Percentiles rank a stretch among this genome's conserved stretches.
Evolutionary conservation across 176 grass and related monocot genomes (phyloP).

Genomic region (Poa annua): DNA sequence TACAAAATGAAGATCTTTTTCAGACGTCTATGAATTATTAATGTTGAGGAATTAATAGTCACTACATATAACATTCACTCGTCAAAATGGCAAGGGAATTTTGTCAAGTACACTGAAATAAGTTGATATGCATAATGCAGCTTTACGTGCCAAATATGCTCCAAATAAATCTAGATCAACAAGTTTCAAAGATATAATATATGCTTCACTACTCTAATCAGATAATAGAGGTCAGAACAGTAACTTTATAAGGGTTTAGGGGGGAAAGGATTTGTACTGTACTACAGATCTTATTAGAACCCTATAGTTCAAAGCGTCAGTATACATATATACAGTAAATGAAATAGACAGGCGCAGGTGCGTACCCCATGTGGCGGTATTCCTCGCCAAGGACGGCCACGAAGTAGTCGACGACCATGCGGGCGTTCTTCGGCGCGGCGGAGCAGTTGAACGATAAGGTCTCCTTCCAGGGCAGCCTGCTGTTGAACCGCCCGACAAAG

Average conservation of each 20-base stretch:
- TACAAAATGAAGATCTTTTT: too few relatives aligned
- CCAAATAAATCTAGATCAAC: too few relatives aligned
- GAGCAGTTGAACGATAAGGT: conserved; percentile 46
- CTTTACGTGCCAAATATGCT: too few relatives aligned
- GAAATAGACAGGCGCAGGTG: not conserved
- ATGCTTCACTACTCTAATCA: too few relatives aligned
- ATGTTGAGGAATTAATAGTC: too few relatives aligned
- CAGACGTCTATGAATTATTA: too few relatives aligned
- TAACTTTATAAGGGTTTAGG: not conserved
- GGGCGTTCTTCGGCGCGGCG: conserved; percentile 19
- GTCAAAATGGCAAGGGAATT: too few relatives aligned
- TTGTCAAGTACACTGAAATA: too few relatives aligned
- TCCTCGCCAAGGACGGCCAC: conserved; percentile 35
- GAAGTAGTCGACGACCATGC: conserved; percentile 38
- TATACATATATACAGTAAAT: not conserved
- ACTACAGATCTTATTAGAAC: not conserved
- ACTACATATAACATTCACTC: too few relatives aligned
- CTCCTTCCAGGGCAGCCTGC: conserved; percentile 49
- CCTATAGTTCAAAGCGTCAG: not conserved
- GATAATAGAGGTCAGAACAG: not conserved
- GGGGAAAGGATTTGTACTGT: not conserved
- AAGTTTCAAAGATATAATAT: too few relatives aligned
- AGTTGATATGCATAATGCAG: too few relatives aligned
- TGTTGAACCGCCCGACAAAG: conserved; percentile 54
- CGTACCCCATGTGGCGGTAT: conserved; percentile 24